Base-by-base conservation (phyloP, 2,329 filamentous ascomycete genomes). In the Penicillium psychrosexuale region DNA sequence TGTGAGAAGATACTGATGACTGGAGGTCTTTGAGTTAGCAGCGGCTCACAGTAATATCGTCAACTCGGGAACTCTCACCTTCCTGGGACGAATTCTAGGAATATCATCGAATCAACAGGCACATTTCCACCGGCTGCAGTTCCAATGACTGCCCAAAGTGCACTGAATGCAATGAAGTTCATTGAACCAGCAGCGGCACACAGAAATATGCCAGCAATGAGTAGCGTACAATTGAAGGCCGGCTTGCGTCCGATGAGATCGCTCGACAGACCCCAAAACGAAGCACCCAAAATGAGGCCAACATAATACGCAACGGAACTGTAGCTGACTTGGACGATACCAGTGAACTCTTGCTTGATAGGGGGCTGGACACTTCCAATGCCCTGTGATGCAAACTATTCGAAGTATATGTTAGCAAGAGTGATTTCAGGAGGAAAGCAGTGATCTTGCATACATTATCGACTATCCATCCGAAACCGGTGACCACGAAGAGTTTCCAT, bases 391-490 rank as follows among this genome's bases (percentile, higher is more conserved):
- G 61, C 62, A 30, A 66, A 61, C 61, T 65, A 9, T 37, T 34
- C 8, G 17, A 17, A 7, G 31, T 6, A 13, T 3, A 22, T 3
- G 15, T 53, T 36, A 44, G 45, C 13, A 15, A 34, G 12, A 3
- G 37, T 13, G n/a, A 8, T 1, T 28, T 1, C 1, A 3, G 28
- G 24, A 13, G 8, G 28, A 28, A 12, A 2, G 3, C 36, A 51
- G 17, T 19, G 27, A 9, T 5, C 8, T 31, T 44, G 44, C 57
- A 19, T 44, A 71, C 65, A 36, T 88, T 88, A 70, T 89, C 86
- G 45, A 82, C 82, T 5, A 85, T 84, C 85, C 85, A 89, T 24
- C 86, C 86, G 60, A 88, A 89, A 1, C 85, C 85, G 31, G 86
- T 82, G 13, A 88, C 83, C 27, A 82, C 66, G 64, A 87, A 88